Base-by-base conservation (phyloP, 371 early-diverging fungal species). In the Cokeromyces recurvatus region DNA sequence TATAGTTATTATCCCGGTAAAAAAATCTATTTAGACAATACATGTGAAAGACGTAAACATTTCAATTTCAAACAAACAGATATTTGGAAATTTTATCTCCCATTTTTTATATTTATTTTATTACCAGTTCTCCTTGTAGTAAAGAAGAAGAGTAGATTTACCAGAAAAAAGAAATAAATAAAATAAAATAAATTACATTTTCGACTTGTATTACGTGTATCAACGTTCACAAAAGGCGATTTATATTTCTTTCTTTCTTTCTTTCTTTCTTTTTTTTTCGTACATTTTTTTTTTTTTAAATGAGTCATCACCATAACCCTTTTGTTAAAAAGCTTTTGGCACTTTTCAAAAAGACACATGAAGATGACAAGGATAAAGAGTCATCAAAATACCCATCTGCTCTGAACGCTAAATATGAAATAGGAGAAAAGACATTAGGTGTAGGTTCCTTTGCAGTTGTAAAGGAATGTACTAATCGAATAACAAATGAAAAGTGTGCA, bases 381-480 rank as follows among this genome's bases (percentile, higher is more conserved):
- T 35, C 57, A 3, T 49, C 64, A 8, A 39, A 57, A 8, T 71
- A 71, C 24, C 72, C 72, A 7, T 48, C 61, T 2, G 74, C 57
- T 1, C 48, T 79, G 19, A 39, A 62, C 23, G 62, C 58, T 16
- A 66, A 67, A 34, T 79, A 79, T 41, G 48, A 38, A 8, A 53
- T 79, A 32, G 58, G 65, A 1, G 71, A 71, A 40, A 59, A 70
- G 36, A 68, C 64, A 19, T 51, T 79, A 8, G 80, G 80, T 32
- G 77, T 77, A 9, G 91, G 91, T 20, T 87, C 91, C 0, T 91
- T 91, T 68, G 85, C 86, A 20, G 86, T 87, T 29, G 91, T 91
- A 45, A 86, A 85, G 57, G 66, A 78, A 37, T 81, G 76, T 22
- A 65, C 59, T 15, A 74, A 87, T 32, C 61, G 66, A 6, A 46